Percentiles rank a stretch among this genome's conserved stretches.
Evolutionary conservation across 192 early-diverging fungal species (phyloP).

Genomic region (Coemansia sp.): DNA sequence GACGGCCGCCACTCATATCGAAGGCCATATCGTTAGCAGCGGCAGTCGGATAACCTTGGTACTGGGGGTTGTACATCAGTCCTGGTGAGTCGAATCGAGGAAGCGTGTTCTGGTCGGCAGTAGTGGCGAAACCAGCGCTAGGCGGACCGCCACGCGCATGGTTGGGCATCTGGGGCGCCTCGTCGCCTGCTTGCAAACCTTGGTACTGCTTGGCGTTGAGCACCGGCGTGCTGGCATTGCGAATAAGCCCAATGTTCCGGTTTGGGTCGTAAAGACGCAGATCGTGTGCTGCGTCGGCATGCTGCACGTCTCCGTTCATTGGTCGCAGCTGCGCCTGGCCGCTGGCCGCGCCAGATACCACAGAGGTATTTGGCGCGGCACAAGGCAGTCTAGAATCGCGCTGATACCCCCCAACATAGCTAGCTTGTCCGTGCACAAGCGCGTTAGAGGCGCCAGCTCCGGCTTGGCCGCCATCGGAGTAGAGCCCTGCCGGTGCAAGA

Average conservation of each 20-base stretch:
- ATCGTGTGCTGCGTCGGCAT: conserved; percentile 16
- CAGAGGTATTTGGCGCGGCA: not conserved
- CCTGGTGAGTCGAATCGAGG: conserved; percentile 14
- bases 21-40: conserved; percentile 10
- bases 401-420: conserved; percentile 1
- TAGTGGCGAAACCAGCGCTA: conserved; percentile 7
- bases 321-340: conserved; percentile 8
- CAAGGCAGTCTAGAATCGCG: not conserved
- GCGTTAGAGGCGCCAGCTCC: not conserved
- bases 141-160: conserved; percentile 10
- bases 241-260: conserved; percentile 39
- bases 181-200: conserved; percentile 27
- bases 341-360: not conserved
- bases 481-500: conserved; percentile 5
- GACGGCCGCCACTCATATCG: conserved; percentile 19
- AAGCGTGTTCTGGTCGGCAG: not conserved
- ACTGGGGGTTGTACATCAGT: conserved; percentile 20
- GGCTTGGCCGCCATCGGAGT: not conserved
- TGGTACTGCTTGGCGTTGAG: conserved; percentile 55
- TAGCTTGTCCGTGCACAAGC: conserved; percentile 5
- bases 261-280: conserved; percentile 29
- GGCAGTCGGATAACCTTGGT: conserved; percentile 18
- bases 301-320: conserved; percentile 5
- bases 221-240: conserved; percentile 51
- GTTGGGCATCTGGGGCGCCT: conserved; percentile 12